phyloP scores from a whole-genome alignment of 179 eudicot species.

The Silene coronaria region DNA sequence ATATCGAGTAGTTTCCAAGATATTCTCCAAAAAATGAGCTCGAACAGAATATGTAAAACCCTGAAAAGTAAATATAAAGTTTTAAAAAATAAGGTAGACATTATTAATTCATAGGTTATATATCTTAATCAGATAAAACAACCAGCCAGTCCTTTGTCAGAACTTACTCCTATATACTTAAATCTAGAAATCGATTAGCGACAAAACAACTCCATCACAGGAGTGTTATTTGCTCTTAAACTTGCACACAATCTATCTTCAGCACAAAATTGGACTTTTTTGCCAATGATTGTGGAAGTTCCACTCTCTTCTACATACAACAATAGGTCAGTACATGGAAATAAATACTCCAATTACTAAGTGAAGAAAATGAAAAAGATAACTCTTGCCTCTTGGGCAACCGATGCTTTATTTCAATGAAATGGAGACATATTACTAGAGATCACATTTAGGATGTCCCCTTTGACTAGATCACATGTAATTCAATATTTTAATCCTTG shows the following conservation, averaged over 20 bases:
- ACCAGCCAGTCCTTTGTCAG: constrained; percentile 38
- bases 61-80: constrained; percentile 30
- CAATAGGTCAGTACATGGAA: background rate
- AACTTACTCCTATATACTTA: constrained; percentile 40
- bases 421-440: background rate
- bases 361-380: background rate
- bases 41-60: constrained; percentile 96
- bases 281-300: background rate
- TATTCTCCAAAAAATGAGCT: constrained; percentile 86
- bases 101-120: background rate
- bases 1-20: constrained; percentile 81
- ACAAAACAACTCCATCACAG: background rate
- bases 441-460: background rate
- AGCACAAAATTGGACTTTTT: background rate
- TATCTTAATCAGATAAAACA: background rate
- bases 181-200: constrained; percentile 39
- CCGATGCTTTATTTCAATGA: background rate
- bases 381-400: background rate
- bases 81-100: background rate
- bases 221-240: no score
- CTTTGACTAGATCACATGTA: background rate
- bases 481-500: background rate
- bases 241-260: background rate
- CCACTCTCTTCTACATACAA: background rate
- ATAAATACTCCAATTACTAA: background rate